Evolutionary conservation across 805 yeast species (phyloP), one percentile per base, ranked within the genome.

Genomic region (Ogataea ramenticola): DNA sequence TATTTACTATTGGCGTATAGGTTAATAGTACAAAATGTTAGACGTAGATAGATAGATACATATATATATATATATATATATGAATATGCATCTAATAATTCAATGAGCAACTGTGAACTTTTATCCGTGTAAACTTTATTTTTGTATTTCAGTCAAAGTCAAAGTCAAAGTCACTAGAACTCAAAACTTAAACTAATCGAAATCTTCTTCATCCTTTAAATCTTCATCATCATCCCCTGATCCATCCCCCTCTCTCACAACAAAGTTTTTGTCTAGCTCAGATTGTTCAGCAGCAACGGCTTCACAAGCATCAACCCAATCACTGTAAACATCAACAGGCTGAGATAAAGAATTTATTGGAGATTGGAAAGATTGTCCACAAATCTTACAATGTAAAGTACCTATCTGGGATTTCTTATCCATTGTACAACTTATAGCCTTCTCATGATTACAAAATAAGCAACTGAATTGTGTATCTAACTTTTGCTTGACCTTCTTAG

Each of bases 281-380:
- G 49, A 54, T 39, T 55, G 60, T 67, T 82, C 87, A 51, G 84
- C 86, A 0, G 91, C 93, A 42, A 86, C 83, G 30, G 86, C 88
- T 56, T 85, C 95, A 65, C 91, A 86, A 1, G 98, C 98, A 69
- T 91, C 99, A 43, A 88, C 88, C 99, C 99, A 91, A 62, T 91
- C 98, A 40, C 95, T 83, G 60, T 91, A 91, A 15, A 91, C 85
- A 65, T 91, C 99, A 36, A 91, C 89, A 0, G 99, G 96, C 46
- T 86, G 96, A 15, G 88, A 79, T 42, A 84, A 68, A 3, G 87
- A 77, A 61, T 87, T 87, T 53, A 90, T 87, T 39, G 89, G 79
- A 4, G 95, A 79, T 62, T 90, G 97, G 70, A 93, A 91, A 33
- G 79, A 75, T 62, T 90, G 97, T 0, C 97, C 97, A 61, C 99